Evolutionary conservation across 2,329 filamentous ascomycete genomes (phyloP).

Genomic region (Calonectria crousiana): DNA sequence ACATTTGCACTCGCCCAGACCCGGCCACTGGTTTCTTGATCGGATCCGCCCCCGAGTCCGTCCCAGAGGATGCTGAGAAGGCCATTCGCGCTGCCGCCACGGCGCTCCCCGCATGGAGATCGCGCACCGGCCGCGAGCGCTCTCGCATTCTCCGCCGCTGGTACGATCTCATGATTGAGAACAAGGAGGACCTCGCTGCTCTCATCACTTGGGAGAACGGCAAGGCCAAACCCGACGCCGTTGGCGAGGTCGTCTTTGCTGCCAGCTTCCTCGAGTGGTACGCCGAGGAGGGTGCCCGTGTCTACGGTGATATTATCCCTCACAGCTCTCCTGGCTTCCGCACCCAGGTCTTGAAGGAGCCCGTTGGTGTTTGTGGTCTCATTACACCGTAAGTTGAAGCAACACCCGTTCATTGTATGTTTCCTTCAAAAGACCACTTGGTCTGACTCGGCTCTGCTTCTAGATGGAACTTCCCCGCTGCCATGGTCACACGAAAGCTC

Average conservation of each 20-base stretch:
- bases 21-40: conserved; percentile 76
- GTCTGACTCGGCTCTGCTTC: conserved; percentile 58
- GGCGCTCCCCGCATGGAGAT: conserved; percentile 69
- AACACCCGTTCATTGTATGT: neutral
- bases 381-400: conserved; percentile 60
- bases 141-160: conserved; percentile 69
- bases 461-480: conserved; percentile 74
- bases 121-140: conserved; percentile 68
- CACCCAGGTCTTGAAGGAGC: conserved; percentile 43
- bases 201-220: conserved; percentile 78
- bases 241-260: conserved; percentile 66
- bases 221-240: conserved; percentile 70
- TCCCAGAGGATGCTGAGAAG: conserved; percentile 70
- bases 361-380: conserved; percentile 45
- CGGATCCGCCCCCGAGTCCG: conserved; percentile 78
- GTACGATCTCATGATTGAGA: conserved; percentile 73
- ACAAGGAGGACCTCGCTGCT: conserved; percentile 72
- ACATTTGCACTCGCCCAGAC: conserved; percentile 53
- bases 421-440: neutral
- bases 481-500: conserved; percentile 62
- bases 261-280: conserved; percentile 72
- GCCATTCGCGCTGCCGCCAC: conserved; percentile 76
- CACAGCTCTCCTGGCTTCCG: conserved; percentile 66
- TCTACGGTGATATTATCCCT: conserved; percentile 70
- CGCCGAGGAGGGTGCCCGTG: conserved; percentile 66